These are phyloP conservation scores for Melastoma candidum DNA, from an alignment of 441 rosid genomes.

Conservation along the genomic window DNA sequence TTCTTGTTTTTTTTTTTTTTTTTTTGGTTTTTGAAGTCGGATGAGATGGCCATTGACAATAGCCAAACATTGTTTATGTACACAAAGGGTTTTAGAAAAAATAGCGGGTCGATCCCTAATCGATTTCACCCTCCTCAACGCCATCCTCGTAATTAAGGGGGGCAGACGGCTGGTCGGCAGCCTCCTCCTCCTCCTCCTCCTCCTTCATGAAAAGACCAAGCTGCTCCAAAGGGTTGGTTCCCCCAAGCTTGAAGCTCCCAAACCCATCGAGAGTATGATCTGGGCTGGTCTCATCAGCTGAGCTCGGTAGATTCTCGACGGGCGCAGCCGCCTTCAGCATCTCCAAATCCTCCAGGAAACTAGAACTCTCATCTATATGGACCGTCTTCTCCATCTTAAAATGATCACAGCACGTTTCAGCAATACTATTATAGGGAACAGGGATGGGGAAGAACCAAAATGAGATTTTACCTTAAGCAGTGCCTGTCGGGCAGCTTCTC, in stretches of 20 bases:
- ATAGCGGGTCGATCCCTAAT: conserved; percentile 11
- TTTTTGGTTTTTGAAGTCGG: no score
- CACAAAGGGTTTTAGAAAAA: no score
- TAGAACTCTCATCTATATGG: conserved; percentile 62
- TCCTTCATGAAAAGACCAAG: conserved; percentile 61
- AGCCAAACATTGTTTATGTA: no score
- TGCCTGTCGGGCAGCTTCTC: conserved; percentile 68
- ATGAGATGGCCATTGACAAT: no score
- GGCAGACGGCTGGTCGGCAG: conserved; percentile 25
- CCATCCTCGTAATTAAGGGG: conserved; percentile 25
- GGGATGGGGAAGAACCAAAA: background rate
- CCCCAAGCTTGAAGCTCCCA: conserved; percentile 52
- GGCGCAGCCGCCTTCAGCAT: conserved; percentile 45
- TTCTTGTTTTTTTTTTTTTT: no score
- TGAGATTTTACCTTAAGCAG: conserved; percentile 37
- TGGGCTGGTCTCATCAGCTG: conserved; percentile 48
- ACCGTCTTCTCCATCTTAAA: conserved; percentile 59
- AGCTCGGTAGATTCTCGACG: conserved; percentile 40
- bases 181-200: conserved; percentile 70
- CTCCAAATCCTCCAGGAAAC: conserved; percentile 60
- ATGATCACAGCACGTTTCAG: background rate
- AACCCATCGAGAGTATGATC: conserved; percentile 38
- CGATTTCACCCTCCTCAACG: conserved; percentile 72
- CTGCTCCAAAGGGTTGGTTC: conserved; percentile 56
- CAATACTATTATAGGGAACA: background rate